Base-by-base conservation (phyloP, 306 rosid species). In the Inga oerstediana region DNA sequence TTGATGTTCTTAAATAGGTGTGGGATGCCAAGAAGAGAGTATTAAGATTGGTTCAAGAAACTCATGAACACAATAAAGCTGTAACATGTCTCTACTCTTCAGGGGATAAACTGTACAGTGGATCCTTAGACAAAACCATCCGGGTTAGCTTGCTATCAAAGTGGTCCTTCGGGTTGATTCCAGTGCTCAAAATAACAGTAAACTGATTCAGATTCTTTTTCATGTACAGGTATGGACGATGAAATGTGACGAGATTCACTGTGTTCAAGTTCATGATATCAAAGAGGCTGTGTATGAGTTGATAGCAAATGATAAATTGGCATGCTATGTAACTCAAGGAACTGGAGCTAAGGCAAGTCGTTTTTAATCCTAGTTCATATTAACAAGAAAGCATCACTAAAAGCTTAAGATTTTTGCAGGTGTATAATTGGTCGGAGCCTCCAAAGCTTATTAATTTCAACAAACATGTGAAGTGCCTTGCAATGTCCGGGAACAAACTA, bases 81-180 rank as follows among this genome's bases (percentile, higher is more conserved):
- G 92, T 96, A 45, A 93, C 98, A 20, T 91, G 94, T 78, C 96
- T 96, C 45, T 87, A 82, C 61, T 71, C 92, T 76, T 85, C 96
- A 17, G 87, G 85, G 4, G 94, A 91, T 84, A 86, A 82, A 83
- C 74, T 95, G 64, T 95, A 90, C 88, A 95, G 98, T 24, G 97
- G 97, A 64, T 95, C 98, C 80, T 86, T 87, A 22, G 98, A 95
- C 90, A 95, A 93, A 89, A 91, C 98, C 84, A 93, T 95, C 78
- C 88, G 99, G 88, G 99, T 93, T 87, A 75, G 75, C 62, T 62
- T 72, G 41, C 43, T 39, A 39, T 39, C 43, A 39, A 6, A 39
- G 5, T 37, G n/a, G 70, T 77, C 14, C 75, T 20, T 17, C 7
- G 17, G 14, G 22, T 8, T 13, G 24, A 79, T 70, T 64, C 45